These are phyloP conservation scores for Erysiphe pulchra DNA, from an alignment of 2,329 filamentous ascomycete genomes.

Conservation along the genomic window DNA sequence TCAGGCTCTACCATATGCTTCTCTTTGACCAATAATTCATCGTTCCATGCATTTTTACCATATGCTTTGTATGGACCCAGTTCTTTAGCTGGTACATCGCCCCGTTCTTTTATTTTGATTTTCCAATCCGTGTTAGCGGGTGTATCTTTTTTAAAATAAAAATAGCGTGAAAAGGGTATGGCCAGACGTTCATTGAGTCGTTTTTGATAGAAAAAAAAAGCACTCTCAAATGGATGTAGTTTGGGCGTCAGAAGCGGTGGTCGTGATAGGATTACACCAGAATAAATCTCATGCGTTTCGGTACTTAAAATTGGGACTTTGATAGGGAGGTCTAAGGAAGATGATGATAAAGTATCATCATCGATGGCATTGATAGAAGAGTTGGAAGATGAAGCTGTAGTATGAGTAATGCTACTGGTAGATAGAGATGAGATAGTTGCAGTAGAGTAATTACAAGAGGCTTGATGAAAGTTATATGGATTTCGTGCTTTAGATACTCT, in stretches of 20 bases:
- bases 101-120: conserved; percentile 51
- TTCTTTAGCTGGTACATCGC: conserved; percentile 52
- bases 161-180: conserved; percentile 66
- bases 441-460: not conserved
- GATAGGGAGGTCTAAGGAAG: no score
- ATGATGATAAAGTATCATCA: no score
- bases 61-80: conserved; percentile 64
- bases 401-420: no score
- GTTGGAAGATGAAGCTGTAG: no score
- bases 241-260: conserved; percentile 67
- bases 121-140: conserved; percentile 73
- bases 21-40: conserved; percentile 64
- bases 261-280: conserved; percentile 65
- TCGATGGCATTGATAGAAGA: no score
- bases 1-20: conserved; percentile 26
- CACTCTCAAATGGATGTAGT: conserved; percentile 67
- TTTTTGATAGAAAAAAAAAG: conserved; percentile 93
- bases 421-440: not conserved
- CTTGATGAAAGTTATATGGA: no score
- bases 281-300: conserved; percentile 18
- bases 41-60: conserved; percentile 55
- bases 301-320: not conserved
- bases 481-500: no score
- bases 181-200: conserved; percentile 81
- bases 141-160: conserved; percentile 87